Conservation (phyloP, 2,329 filamentous ascomycete genomes). For the Pestalotiopsis sp. region DNA sequence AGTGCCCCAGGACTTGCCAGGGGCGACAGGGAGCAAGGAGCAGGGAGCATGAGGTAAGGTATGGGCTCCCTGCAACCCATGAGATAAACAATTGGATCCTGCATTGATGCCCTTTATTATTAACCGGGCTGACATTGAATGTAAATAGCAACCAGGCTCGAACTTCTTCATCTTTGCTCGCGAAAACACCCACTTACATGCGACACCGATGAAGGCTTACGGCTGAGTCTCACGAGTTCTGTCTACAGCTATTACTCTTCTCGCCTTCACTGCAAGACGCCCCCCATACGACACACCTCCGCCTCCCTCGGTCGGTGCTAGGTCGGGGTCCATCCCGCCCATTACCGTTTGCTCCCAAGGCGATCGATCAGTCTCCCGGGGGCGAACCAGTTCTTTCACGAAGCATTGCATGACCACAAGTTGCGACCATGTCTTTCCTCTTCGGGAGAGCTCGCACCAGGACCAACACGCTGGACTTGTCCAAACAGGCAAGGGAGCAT, state of each 20-base stretch:
- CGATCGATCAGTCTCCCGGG: not conserved
- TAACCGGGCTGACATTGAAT: not conserved
- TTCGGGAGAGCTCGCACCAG: slow-evolving; percentile 56
- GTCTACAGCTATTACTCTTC: not conserved
- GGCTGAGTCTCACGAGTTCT: not conserved
- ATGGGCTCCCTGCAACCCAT: slow-evolving; percentile 3
- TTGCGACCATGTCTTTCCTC: slow-evolving; percentile 52
- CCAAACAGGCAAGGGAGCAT: slow-evolving; percentile 58
- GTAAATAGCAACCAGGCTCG: slow-evolving; percentile 12
- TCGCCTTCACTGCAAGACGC: too few species aligned
- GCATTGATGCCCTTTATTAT: slow-evolving; percentile 4
- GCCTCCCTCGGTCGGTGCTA: not conserved
- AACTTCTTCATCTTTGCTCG: not conserved
- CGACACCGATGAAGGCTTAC: slow-evolving; percentile 4
- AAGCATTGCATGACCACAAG: not conserved
- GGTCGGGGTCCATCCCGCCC: not conserved
- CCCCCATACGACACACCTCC: not conserved
- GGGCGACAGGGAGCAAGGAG: not conserved
- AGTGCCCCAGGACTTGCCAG: not conserved
- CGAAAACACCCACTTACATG: not conserved
- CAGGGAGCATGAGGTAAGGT: not conserved
- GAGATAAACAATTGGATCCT: slow-evolving; percentile 10
- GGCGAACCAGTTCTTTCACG: not conserved
- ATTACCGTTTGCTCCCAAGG: not conserved
- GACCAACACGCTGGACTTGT: slow-evolving; percentile 52